Conservation (phyloP, 2,329 filamentous ascomycete species). For the Ascomycota sp. region DNA sequence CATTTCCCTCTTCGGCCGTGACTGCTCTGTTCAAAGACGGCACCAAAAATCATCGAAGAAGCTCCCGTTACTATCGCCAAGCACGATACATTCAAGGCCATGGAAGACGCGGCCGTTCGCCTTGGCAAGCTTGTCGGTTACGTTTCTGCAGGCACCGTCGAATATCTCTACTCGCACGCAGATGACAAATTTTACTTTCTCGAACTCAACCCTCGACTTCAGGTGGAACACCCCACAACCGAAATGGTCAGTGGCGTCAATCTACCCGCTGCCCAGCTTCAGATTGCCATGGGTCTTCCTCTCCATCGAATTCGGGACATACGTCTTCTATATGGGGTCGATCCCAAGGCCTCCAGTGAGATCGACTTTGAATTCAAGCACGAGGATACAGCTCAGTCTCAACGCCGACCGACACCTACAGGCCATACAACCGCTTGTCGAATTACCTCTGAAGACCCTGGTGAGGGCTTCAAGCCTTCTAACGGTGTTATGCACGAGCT, state of each 20-base stretch:
- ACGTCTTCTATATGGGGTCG: slow-evolving; percentile 83
- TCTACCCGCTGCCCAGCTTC: slow-evolving; percentile 86
- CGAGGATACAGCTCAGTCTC: slow-evolving; percentile 61
- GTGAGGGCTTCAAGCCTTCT: slow-evolving; percentile 98
- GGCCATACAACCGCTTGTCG: slow-evolving; percentile 95
- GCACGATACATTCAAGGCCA: slow-evolving; percentile 70
- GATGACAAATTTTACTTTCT: slow-evolving; percentile 99
- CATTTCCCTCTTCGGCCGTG: slow-evolving; percentile 94
- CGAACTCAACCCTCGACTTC: slow-evolving; percentile 93
- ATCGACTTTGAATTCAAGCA: slow-evolving; percentile 96
- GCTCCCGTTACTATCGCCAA: slow-evolving; percentile 94
- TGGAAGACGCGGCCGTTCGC: slow-evolving; percentile 92
- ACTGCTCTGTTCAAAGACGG: slow-evolving; percentile 93
- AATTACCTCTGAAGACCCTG: slow-evolving; percentile 97
- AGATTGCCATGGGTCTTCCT: slow-evolving; percentile 96
- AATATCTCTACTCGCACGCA: slow-evolving; percentile 94
- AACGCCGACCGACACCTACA: slow-evolving; percentile 80
- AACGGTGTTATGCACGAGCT: slow-evolving; percentile 97
- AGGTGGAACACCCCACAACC: slow-evolving; percentile 97
- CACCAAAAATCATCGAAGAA: slow-evolving; percentile 99
- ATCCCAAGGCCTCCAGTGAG: slow-evolving; percentile 65
- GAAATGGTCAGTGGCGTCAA: slow-evolving; percentile 99
- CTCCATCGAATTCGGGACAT: slow-evolving; percentile 93
- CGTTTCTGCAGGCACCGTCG: slow-evolving; percentile 94
- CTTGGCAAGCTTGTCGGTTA: slow-evolving; percentile 89